Conservation (phyloP, 2,329 filamentous ascomycete species). For the Plectosphaerella sp. region DNA sequence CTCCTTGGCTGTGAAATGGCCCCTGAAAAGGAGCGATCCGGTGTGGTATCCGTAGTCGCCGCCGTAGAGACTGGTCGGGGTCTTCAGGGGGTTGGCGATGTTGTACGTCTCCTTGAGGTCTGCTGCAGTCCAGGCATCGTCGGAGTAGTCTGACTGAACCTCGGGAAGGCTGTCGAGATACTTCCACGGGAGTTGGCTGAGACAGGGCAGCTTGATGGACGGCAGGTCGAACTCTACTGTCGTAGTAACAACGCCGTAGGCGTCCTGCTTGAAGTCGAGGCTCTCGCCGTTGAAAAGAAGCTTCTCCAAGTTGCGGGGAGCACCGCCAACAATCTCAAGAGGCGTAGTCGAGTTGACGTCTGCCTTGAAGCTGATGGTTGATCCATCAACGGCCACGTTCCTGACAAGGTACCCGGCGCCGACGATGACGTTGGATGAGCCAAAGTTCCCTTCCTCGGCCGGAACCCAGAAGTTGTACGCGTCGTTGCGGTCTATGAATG, state of each 20-base stretch:
- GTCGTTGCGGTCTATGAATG: constrained; percentile 13
- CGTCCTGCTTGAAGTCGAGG: constrained; percentile 11
- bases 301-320: constrained; percentile 7
- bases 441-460: constrained; percentile 9
- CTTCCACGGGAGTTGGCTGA: constrained; percentile 9
- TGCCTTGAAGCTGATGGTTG: constrained; percentile 15
- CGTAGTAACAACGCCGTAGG: constrained; percentile 12
- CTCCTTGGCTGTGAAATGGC: constrained; percentile 52
- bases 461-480: constrained; percentile 19
- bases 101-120: constrained; percentile 24
- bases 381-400: constrained; percentile 9
- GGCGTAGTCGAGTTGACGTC: constrained; percentile 16
- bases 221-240: constrained; percentile 11
- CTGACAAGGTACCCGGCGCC: constrained; percentile 18
- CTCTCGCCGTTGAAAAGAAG: constrained; percentile 13
- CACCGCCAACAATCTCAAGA: constrained; percentile 16
- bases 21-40: constrained; percentile 61
- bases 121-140: constrained; percentile 41
- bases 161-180: constrained; percentile 17
- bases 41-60: constrained; percentile 68
- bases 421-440: constrained; percentile 14
- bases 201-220: constrained; percentile 8
- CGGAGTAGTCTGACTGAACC: constrained; percentile 14
- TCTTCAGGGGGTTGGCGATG: constrained; percentile 34
- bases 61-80: constrained; percentile 59